Percentiles rank a stretch among this genome's conserved stretches.
These are phyloP conservation scores for Yarrowia bubula DNA, from an alignment of 805 yeast genomes.

Conservation along the genomic window DNA sequence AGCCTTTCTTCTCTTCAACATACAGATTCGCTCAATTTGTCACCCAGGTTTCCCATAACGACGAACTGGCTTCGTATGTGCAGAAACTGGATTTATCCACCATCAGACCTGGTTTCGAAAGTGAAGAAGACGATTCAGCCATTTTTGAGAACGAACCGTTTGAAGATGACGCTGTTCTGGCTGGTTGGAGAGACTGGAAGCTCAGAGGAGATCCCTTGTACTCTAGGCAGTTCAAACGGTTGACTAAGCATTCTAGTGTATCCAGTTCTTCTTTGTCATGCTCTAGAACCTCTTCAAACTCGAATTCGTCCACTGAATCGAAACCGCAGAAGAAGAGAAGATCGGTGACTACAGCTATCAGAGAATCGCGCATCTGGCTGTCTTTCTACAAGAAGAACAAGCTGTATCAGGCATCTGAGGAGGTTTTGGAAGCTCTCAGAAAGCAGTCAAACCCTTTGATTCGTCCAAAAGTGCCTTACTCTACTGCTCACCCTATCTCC, in stretches of 20 bases:
- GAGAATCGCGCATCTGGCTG: background rate
- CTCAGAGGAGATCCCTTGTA: conserved; percentile 69
- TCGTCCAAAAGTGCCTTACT: conserved; percentile 4
- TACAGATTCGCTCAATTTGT: conserved; percentile 81
- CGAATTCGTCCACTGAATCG: background rate
- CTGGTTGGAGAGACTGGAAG: conserved; percentile 94
- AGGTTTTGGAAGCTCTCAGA: background rate
- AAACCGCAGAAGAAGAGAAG: background rate
- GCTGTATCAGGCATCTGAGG: background rate
- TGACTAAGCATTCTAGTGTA: background rate
- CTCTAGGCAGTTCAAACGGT: conserved; percentile 35
- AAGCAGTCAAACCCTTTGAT: background rate
- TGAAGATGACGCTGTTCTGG: conserved; percentile 45
- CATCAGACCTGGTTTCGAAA: conserved; percentile 31
- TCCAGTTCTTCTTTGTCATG: background rate
- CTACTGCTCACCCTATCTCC: conserved; percentile 31
- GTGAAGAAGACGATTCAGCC: conserved; percentile 28
- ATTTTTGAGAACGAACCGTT: conserved; percentile 25
- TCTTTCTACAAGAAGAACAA: conserved; percentile 5
- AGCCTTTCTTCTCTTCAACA: conserved; percentile 61
- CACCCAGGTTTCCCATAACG: conserved; percentile 57
- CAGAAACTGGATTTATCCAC: conserved; percentile 57
- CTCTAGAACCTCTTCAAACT: background rate
- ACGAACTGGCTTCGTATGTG: conserved; percentile 57
- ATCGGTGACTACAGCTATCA: background rate